Percentiles rank a stretch among this genome's conserved stretches.
These are phyloP conservation scores for Knufia fluminis DNA, from an alignment of 2,329 filamentous ascomycete species.

Conservation along the genomic window DNA sequence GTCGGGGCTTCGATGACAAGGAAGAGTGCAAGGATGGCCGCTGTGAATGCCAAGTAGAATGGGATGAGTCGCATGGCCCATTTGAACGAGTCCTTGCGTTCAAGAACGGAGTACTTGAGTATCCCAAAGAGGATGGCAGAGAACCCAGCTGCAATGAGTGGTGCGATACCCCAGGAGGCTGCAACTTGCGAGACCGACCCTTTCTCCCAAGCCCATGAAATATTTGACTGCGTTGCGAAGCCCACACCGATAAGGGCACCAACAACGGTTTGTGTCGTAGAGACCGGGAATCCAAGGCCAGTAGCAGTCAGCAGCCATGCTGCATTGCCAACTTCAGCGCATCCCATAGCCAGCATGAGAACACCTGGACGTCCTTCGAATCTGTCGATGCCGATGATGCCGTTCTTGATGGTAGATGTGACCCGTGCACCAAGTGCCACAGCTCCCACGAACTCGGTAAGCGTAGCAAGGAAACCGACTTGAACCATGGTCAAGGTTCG, in stretches of 20 bases:
- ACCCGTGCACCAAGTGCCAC: conserved; percentile 42
- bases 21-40: conserved; percentile 46
- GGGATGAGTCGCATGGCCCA: conserved; percentile 42
- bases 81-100: conserved; percentile 41
- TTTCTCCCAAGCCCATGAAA: conserved; percentile 35
- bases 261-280: conserved; percentile 34
- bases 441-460: conserved; percentile 42
- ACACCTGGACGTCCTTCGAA: conserved; percentile 30
- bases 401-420: conserved; percentile 36
- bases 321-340: conserved; percentile 30
- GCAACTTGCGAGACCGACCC: conserved; percentile 41
- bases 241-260: conserved; percentile 30
- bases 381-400: conserved; percentile 33
- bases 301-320: conserved; percentile 32
- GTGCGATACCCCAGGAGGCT: conserved; percentile 43
- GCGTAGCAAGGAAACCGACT: conserved; percentile 40
- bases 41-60: conserved; percentile 42
- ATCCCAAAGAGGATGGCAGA: conserved; percentile 41
- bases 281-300: conserved; percentile 31
- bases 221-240: conserved; percentile 26
- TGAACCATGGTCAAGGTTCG: conserved; percentile 44
- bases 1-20: conserved; percentile 44
- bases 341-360: conserved; percentile 34
- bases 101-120: conserved; percentile 43
- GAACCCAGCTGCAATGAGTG: conserved; percentile 39